Evolutionary conservation across 1,284 basidiomycete genomes (phyloP), one percentile per base, ranked within the genome.

Genomic region (Acaromyces ingoldii): DNA sequence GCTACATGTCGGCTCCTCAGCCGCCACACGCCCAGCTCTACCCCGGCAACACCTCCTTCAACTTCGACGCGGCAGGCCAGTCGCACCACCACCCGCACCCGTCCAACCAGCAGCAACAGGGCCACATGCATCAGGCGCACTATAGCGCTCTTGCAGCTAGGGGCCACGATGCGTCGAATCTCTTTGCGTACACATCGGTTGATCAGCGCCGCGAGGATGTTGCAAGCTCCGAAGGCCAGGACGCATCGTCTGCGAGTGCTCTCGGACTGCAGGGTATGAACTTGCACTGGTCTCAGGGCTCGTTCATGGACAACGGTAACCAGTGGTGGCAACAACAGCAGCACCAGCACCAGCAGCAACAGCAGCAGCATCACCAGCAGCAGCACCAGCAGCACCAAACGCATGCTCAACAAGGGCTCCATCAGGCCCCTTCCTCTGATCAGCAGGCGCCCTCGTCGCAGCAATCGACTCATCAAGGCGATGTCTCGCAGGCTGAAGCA

Each of bases 1-100:
- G 48, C 22, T 49, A 49, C 48, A 49, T 49, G 48, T 49, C 48
- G 29, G 48, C 48, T 2, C 48, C 48, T 6, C 44, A 29, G 29
- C 31, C 38, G 5, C 15, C 22, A 10, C 48, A 49, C 38, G 33
- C 30, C 13, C 48, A 49, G 33, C 41, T 49, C 25, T 49, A 46
- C 22, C 48, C 48, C 24, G 31, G n/a, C n/a, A n/a, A 49, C 31
- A 34, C 21, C n/a, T n/a, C 38, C 29, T 49, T 22, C 36, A 29
- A 36, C 17, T 25, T 30, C 19, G 41, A 46, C 21, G n/a, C 15
- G 22, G 10, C 41, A 10, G 38, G 25, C 2, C 10, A 26, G 26
- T 13, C 24, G 38, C 31, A 17, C 6, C 43, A 29, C 17, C 4
- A 28, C 15, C 40, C 17, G 3, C 40, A 43, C 15, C 4, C 40